Evolutionary conservation across 1,284 basidiomycete genomes (phyloP).

Genomic region (Fomitiporia mediterranea): DNA sequence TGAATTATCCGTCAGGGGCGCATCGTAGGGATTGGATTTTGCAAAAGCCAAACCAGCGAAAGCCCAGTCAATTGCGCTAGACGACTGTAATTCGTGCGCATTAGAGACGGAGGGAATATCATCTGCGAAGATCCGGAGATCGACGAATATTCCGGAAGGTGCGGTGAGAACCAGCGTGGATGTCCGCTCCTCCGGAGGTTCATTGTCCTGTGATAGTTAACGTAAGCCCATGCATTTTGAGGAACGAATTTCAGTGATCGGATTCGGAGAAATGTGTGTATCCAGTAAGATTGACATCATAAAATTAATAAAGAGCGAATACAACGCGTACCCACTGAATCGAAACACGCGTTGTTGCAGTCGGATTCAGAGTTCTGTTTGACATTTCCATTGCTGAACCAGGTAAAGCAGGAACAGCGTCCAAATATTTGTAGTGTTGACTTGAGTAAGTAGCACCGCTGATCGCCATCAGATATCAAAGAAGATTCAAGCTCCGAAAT

Average conservation of each 20-base stretch:
- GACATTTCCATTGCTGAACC: too few species aligned
- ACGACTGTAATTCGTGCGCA: neutral
- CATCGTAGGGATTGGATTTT: neutral
- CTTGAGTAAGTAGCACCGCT: neutral
- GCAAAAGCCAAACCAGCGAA: slow-evolving; percentile 6
- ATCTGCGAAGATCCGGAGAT: slow-evolving; percentile 9
- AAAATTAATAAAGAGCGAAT: neutral
- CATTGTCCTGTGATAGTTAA: slow-evolving; percentile 2
- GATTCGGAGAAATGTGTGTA: neutral
- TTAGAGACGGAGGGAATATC: neutral
- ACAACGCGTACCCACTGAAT: slow-evolving; percentile 13
- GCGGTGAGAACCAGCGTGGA: slow-evolving; percentile 14
- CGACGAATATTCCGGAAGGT: slow-evolving; percentile 12
- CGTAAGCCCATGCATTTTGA: neutral
- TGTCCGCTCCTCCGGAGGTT: slow-evolving; percentile 7
- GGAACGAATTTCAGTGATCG: neutral
- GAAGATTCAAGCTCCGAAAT: neutral
- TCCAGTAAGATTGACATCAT: neutral
- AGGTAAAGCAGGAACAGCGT: neutral
- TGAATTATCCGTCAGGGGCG: neutral
- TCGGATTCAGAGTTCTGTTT: neutral
- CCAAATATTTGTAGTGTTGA: neutral
- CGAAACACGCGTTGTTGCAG: slow-evolving; percentile 11
- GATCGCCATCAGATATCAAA: neutral
- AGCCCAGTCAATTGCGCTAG: slow-evolving; percentile 11